Base-by-base conservation (phyloP, 495 filamentous ascomycete genomes). In the Penicillium bovifimosum region DNA sequence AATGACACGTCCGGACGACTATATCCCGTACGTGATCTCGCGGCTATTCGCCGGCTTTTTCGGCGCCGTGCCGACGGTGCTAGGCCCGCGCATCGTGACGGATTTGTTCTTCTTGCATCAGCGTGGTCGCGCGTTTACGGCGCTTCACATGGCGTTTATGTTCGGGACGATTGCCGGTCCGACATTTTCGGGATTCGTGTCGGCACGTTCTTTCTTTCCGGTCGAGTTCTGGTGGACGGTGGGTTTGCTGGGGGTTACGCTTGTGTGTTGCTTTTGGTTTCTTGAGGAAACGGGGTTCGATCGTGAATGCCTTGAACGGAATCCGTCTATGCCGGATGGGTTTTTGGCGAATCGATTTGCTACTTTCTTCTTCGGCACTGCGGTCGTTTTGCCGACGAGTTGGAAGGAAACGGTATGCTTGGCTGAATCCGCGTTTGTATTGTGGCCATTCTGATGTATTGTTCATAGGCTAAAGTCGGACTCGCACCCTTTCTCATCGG, bases 171-270 rank as follows among this genome's bases (percentile, higher is more conserved):
- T 73, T 3, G 70, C 64, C 0, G 74, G 68, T 4, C 70, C 72
- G 6, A 76, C 75, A 0, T 67, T 79, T 38, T 69, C 66, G 0
- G 77, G 71, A 4, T 79, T 78, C 42, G 71, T 79, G 48, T 67
- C 71, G 0, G 60, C 66, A 0, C 54, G 64, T n/a, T 57, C 53
- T 0, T 67, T 68, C 13, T 80, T 75, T 67, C 65, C 68, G 0
- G 60, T 72, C 6, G 67, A 72, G 48, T 79, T 76, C 60, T 81
- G 78, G 76, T 80, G 76, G 76, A 73, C 71, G 0, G 62, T 79
- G 1, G 73, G 64, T 8, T 49, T 74, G 0, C 52, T 73, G 1
- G 74, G 68, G 3, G 61, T 70, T 18, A 62, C 73, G 6, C 63
- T 73, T 14, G 60, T 77, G 16, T 58, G 70, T n/a, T 65, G 74